Evolutionary conservation across 116 monocot genomes (phyloP).

Genomic region (Dioscorea cayenensis): DNA sequence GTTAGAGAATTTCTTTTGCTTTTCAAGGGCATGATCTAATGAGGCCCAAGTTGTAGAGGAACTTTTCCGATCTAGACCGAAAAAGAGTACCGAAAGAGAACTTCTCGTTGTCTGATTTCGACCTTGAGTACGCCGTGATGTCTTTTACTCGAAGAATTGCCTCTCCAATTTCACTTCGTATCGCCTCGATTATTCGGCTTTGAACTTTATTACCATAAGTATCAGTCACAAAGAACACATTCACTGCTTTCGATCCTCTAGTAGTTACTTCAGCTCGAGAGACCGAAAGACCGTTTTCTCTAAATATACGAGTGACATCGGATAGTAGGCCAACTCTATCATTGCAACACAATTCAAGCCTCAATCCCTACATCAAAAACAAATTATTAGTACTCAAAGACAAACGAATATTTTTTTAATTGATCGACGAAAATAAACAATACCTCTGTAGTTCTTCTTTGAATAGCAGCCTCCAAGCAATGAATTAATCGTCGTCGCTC

Average conservation of each 20-base stretch:
- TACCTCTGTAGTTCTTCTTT: conserved; percentile 51
- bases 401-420: too few species aligned
- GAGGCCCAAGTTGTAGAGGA: conserved; percentile 57
- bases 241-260: conserved; percentile 42
- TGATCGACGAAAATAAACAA: too few species aligned
- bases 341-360: conserved; percentile 58
- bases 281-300: conserved; percentile 65
- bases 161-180: conserved; percentile 53
- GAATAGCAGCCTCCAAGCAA: conserved; percentile 79
- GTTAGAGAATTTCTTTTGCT: too few species aligned
- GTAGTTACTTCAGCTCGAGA: conserved; percentile 60
- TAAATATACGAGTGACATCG: conserved; percentile 61
- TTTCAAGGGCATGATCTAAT: conserved; percentile 45
- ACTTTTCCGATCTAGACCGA: conserved; percentile 64
- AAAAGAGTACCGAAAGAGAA: conserved; percentile 50
- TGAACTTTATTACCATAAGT: conserved; percentile 45
- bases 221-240: conserved; percentile 69
- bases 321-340: conserved; percentile 70
- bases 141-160: conserved; percentile 58
- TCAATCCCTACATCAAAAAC: conserved; percentile 37
- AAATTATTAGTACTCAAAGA: too few species aligned
- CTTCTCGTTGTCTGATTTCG: conserved; percentile 17
- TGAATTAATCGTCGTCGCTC: conserved; percentile 52
- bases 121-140: not conserved
- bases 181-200: conserved; percentile 41